Percentiles rank a stretch among this genome's conserved stretches.
Conservation (phyloP, 2,329 filamentous ascomycete genomes). For the Dactylellina drechsleri region DNA sequence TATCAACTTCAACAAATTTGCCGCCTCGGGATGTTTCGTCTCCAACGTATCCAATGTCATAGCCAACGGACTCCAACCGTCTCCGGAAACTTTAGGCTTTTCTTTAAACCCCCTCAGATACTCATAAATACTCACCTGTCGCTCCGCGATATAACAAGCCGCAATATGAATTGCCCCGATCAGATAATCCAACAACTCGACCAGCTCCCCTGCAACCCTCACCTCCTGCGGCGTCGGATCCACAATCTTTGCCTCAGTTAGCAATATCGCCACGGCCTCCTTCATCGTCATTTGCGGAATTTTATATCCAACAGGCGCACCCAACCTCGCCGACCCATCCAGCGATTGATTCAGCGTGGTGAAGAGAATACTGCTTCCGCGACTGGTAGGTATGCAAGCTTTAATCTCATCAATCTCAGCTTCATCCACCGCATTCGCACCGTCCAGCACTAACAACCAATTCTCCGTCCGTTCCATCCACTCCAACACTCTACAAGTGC, state of each 20-base stretch:
- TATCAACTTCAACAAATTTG: conserved; percentile 73
- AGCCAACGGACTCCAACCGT: conserved; percentile 63
- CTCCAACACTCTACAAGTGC: conserved; percentile 69
- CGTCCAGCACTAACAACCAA: conserved; percentile 76
- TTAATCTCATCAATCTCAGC: conserved; percentile 66
- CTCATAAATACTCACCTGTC: conserved; percentile 60
- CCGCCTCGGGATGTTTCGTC: conserved; percentile 65
- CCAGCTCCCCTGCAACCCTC: conserved; percentile 70
- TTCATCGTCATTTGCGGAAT: conserved; percentile 68
- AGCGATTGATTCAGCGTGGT: conserved; percentile 72
- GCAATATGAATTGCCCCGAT: conserved; percentile 76
- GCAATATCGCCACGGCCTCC: conserved; percentile 71
- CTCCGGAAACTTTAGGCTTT: conserved; percentile 65
- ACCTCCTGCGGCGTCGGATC: conserved; percentile 68
- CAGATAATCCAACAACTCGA: conserved; percentile 72
- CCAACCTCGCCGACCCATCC: conserved; percentile 59
- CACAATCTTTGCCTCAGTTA: conserved; percentile 71
- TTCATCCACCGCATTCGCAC: conserved; percentile 71
- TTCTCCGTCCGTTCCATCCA: conserved; percentile 72
- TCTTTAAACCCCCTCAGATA: conserved; percentile 70
- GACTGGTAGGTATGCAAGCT: conserved; percentile 73
- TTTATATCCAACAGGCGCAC: conserved; percentile 56
- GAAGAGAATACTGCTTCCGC: conserved; percentile 73
- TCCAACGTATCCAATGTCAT: conserved; percentile 65
- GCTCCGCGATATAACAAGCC: conserved; percentile 60